phyloP scores from a whole-genome alignment of 768 basidiomycete genomes.

The Panaeolus papilionaceus region DNA sequence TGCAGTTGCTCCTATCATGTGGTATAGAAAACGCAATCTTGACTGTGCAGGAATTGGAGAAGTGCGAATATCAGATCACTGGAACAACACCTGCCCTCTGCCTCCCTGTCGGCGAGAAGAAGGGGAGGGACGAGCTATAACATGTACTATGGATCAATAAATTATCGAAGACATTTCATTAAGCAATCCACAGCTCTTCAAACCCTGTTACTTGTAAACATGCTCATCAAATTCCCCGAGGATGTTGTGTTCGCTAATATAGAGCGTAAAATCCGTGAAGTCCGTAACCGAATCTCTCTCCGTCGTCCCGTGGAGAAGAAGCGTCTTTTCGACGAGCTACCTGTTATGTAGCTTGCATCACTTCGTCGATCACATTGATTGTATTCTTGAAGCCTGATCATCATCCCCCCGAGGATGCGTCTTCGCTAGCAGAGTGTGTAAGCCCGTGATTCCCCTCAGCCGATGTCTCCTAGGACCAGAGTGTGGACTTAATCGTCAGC shows the following conservation, averaged over 20 bases:
- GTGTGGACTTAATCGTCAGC: slow-evolving; percentile 3
- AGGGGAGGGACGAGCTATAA: slow-evolving; percentile 50
- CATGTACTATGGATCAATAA: not conserved
- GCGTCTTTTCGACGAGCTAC: not conserved
- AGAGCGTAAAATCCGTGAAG: slow-evolving; percentile 4
- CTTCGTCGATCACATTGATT: not conserved
- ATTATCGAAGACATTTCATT: not conserved
- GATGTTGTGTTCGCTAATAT: slow-evolving; percentile 2
- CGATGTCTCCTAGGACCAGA: not conserved
- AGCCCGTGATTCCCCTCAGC: slow-evolving; percentile 4
- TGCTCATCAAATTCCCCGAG: slow-evolving; percentile 10
- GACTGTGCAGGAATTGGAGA: slow-evolving; percentile 87
- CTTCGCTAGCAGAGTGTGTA: slow-evolving; percentile 1
- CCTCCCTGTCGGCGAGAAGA: slow-evolving; percentile 53
- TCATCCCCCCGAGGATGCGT: not conserved
- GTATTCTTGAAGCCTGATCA: not conserved
- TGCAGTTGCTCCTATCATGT: slow-evolving; percentile 80
- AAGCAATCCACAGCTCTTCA: not conserved
- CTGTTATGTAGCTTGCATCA: slow-evolving; percentile 1
- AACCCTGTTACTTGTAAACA: not conserved
- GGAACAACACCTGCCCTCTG: slow-evolving; percentile 89
- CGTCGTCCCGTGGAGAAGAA: slow-evolving; percentile 10
- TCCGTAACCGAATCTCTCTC: not conserved
- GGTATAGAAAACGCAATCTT: slow-evolving; percentile 85
- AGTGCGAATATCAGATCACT: slow-evolving; percentile 93